Evolutionary conservation across 495 filamentous ascomycete species (phyloP), one percentile per base, ranked within the genome.

Genomic region (Rusavskia elegans): DNA sequence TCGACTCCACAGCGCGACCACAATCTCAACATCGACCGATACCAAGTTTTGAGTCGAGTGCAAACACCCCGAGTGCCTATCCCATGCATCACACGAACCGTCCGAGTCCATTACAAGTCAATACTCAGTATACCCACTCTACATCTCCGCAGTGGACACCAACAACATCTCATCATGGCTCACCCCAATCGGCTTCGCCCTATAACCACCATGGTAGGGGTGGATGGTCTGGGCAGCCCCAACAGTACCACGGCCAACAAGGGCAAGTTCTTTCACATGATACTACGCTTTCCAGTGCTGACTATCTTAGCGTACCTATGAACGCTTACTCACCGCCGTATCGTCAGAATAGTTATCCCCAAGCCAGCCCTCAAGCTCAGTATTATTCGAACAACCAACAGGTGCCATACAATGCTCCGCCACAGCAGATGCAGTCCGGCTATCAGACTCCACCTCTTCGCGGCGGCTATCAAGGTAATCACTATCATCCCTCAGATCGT

Each of bases 181-280:
- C 82, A 10, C 84, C 85, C 36, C 77, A 77, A 38, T 72, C 77
- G 9, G 72, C 76, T 46, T 87, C 84, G 25, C 81, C 84, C 1
- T 82, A 82, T 63, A 68, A 66, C 37, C 64, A 65, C 50, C 64
- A 65, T 50, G 71, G 72, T 29, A 69, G 78, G 57, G 76, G 76
- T 21, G 74, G 75, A 25, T 78, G 80, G 68, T 68, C 67, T 55
- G 77, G 77, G 56, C 75, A 69, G 54, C 64, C 68, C 35, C 74
- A 73, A 59, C 71, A 71, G 39, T 79, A 78, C 58, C 73, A 69
- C 40, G 74, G 74, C 44, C 78, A 77, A 55, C 75, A 78, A 65
- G 72, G 74, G 83, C 85, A 69, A 64, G 78, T 59, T 35, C 7
- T 30, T 7, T 21, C 59, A 39, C 37, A 48, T 41, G 9, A 1